Evolutionary conservation across 1,284 basidiomycete species (phyloP).

Genomic region (Cryptococcus sp.): DNA sequence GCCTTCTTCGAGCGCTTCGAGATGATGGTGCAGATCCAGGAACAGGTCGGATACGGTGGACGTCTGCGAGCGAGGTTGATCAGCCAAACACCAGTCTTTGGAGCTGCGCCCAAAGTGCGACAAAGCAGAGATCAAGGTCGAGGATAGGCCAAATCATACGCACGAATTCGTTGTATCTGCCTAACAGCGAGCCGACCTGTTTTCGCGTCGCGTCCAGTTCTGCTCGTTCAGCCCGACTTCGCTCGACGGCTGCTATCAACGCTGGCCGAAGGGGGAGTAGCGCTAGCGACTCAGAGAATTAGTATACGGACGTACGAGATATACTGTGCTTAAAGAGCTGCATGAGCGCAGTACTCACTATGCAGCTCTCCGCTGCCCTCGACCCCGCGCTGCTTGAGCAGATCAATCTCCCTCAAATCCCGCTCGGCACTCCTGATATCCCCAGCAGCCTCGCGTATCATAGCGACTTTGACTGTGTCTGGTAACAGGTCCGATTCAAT

Average conservation of each 20-base stretch:
- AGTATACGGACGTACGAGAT: not conserved
- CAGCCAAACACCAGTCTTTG: not conserved
- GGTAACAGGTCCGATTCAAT: constrained; percentile 31
- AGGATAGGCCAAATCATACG: constrained; percentile 10
- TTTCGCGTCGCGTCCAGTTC: constrained; percentile 24
- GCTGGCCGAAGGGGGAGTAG: constrained; percentile 29
- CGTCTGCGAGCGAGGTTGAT: constrained; percentile 28
- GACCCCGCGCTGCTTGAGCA: constrained; percentile 32
- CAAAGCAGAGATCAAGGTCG: not conserved
- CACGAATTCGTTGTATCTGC: constrained; percentile 44
- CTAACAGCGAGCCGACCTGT: constrained; percentile 32
- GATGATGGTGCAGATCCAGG: constrained; percentile 40
- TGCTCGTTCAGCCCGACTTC: constrained; percentile 8
- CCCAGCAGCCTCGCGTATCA: constrained; percentile 40
- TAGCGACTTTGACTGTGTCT: constrained; percentile 31
- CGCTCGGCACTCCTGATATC: constrained; percentile 44
- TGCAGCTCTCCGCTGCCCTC: constrained; percentile 42
- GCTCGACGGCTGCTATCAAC: constrained; percentile 19
- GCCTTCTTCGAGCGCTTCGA: constrained; percentile 40
- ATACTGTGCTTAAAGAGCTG: not conserved
- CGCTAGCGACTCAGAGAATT: constrained; percentile 28
- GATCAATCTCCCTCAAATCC: constrained; percentile 44
- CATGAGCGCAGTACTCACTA: too few species aligned
- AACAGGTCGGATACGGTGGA: constrained; percentile 46
- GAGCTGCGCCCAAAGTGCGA: not conserved